A percentile compares a stretch with the other conserved stretches of the same genome.
These are phyloP conservation scores for Hypericum perforatum DNA, from an alignment of 345 rosid species.

Conservation along the genomic window DNA sequence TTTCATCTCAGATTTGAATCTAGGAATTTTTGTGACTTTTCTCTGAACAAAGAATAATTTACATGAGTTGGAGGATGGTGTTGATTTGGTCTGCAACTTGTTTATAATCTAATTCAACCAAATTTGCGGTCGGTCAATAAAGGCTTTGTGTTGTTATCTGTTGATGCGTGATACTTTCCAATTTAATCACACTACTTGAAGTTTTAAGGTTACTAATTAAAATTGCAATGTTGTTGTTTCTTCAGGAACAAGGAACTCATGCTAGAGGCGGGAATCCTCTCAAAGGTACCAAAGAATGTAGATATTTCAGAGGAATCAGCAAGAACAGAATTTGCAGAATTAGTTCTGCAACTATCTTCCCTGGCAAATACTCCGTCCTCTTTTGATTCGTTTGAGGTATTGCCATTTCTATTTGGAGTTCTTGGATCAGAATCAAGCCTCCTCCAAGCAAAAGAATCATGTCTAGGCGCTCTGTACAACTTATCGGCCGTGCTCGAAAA, in stretches of 20 bases:
- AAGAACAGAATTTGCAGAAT: slow-evolving; percentile 41
- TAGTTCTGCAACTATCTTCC: slow-evolving; percentile 54
- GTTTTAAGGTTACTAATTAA: no score
- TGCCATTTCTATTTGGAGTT: slow-evolving; percentile 40
- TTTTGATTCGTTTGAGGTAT: slow-evolving; percentile 31
- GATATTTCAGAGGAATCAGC: slow-evolving; percentile 40
- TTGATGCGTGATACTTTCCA: no score
- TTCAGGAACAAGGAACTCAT: slow-evolving; percentile 78
- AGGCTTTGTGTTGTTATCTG: no score
- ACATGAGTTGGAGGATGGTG: not conserved
- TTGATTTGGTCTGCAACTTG: not conserved
- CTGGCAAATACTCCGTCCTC: slow-evolving; percentile 41
- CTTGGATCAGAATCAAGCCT: slow-evolving; percentile 39
- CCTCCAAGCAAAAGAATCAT: slow-evolving; percentile 40
- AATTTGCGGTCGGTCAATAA: no score
- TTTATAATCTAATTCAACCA: no score
- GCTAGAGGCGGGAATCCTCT: slow-evolving; percentile 66
- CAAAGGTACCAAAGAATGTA: slow-evolving; percentile 47
- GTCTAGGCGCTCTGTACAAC: slow-evolving; percentile 47
- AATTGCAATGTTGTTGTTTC: not conserved
- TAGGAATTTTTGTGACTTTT: slow-evolving; percentile 37
- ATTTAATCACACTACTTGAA: no score
- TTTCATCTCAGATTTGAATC: slow-evolving; percentile 29
- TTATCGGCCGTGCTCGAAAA: slow-evolving; percentile 56
- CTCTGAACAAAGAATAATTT: not conserved